These are phyloP conservation scores for Auriscalpium vulgare DNA, from an alignment of 768 basidiomycete genomes.

Conservation along the genomic window DNA sequence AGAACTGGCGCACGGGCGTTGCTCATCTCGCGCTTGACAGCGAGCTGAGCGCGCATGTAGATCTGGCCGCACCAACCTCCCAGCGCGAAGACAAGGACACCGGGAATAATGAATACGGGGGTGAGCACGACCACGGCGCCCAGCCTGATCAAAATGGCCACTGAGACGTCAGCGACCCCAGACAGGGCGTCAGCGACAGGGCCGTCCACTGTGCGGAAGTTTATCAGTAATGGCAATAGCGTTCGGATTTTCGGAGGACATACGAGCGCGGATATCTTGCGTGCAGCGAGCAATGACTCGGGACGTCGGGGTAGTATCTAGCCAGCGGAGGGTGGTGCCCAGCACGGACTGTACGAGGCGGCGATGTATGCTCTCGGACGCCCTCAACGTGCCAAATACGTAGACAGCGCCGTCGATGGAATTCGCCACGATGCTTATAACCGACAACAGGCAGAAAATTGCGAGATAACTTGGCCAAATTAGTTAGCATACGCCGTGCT, in stretches of 20 bases:
- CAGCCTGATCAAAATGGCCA: constrained; percentile 29
- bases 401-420: constrained; percentile 24
- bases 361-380: constrained; percentile 46
- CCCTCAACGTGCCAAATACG: constrained; percentile 41
- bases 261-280: constrained; percentile 45
- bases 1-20: constrained; percentile 41
- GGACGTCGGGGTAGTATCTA: constrained; percentile 43
- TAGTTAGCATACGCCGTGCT: neutral
- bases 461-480: constrained; percentile 36
- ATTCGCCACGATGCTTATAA: neutral
- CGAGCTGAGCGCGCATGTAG: constrained; percentile 47
- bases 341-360: constrained; percentile 45
- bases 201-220: constrained; percentile 25
- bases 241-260: neutral
- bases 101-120: constrained; percentile 34
- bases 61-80: constrained; percentile 39
- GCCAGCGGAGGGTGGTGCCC: constrained; percentile 51
- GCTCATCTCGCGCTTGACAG: constrained; percentile 49
- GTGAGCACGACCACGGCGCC: constrained; percentile 17
- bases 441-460: constrained; percentile 24
- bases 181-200: constrained; percentile 21
- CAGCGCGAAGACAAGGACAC: constrained; percentile 26
- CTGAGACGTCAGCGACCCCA: constrained; percentile 23
- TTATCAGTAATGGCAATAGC: too few species aligned
- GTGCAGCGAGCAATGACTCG: constrained; percentile 62